Percentiles rank a stretch among this genome's conserved stretches.
These are phyloP conservation scores for Pyronema omphalodes DNA, from an alignment of 495 filamentous ascomycete genomes.

Conservation along the genomic window DNA sequence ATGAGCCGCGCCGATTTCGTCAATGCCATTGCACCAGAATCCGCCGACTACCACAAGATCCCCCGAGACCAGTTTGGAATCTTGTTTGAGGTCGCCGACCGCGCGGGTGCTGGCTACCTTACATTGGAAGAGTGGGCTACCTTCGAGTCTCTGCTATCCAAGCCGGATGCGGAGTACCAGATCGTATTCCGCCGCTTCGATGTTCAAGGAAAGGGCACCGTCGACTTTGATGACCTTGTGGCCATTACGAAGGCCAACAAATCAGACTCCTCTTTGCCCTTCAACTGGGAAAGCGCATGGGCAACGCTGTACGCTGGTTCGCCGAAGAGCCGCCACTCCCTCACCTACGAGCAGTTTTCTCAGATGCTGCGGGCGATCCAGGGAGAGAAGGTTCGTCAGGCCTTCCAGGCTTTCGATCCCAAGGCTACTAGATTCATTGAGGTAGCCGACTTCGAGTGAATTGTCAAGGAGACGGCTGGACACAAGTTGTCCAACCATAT, in stretches of 20 bases:
- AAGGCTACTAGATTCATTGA: constrained; percentile 95
- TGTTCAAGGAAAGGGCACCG: constrained; percentile 53
- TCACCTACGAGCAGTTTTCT: constrained; percentile 93
- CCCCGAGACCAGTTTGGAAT: constrained; percentile 84
- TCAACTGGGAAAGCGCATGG: constrained; percentile 96
- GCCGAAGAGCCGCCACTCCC: constrained; percentile 61
- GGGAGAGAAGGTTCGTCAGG: constrained; percentile 86
- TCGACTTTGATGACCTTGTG: constrained; percentile 75
- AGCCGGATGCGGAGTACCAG: constrained; percentile 96
- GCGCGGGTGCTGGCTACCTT: constrained; percentile 48
- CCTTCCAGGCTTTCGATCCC: constrained; percentile 80
- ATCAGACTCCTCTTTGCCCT: constrained; percentile 61
- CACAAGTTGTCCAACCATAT: too few relatives aligned
- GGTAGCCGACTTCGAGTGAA: constrained; percentile 87
- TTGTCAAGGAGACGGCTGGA: constrained; percentile 78
- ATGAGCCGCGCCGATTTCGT: constrained; percentile 77
- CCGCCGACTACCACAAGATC: too few relatives aligned
- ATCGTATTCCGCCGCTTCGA: constrained; percentile 96
- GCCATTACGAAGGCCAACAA: constrained; percentile 68
- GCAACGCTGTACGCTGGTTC: constrained; percentile 83
- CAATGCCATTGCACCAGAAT: too few relatives aligned
- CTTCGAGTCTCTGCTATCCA: constrained; percentile 82
- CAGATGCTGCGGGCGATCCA: constrained; percentile 95
- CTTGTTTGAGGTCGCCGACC: constrained; percentile 78
- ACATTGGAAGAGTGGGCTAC: constrained; percentile 85